These are phyloP conservation scores for Talaromyces sp. DNA, from an alignment of 2,329 filamentous ascomycete genomes.

Conservation along the genomic window DNA sequence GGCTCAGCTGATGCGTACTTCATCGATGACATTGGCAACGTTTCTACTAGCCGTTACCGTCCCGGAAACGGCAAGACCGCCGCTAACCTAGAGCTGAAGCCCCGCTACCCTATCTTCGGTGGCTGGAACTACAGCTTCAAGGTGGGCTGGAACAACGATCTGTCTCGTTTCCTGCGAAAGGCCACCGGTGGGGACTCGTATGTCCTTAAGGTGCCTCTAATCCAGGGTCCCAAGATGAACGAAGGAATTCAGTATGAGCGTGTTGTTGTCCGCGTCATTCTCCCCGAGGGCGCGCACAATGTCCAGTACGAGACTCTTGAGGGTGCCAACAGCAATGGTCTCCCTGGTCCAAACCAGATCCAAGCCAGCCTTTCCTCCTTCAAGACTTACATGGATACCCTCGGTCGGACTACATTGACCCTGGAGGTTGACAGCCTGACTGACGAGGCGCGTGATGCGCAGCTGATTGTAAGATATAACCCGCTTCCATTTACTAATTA, in stretches of 20 bases:
- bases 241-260: slow-evolving; percentile 87
- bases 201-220: slow-evolving; percentile 85
- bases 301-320: slow-evolving; percentile 69
- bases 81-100: slow-evolving; percentile 82
- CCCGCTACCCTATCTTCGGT: slow-evolving; percentile 93
- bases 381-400: slow-evolving; percentile 90
- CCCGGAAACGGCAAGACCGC: slow-evolving; percentile 46
- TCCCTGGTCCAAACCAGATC: slow-evolving; percentile 63
- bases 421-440: slow-evolving; percentile 84
- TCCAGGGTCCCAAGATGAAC: slow-evolving; percentile 83
- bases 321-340: slow-evolving; percentile 64
- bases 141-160: slow-evolving; percentile 90
- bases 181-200: slow-evolving; percentile 66
- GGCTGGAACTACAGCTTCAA: slow-evolving; percentile 98
- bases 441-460: slow-evolving; percentile 83
- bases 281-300: slow-evolving; percentile 84
- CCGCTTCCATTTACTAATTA: slow-evolving; percentile 1
- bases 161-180: slow-evolving; percentile 73
- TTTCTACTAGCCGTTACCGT: slow-evolving; percentile 89
- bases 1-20: slow-evolving; percentile 91
- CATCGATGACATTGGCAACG: slow-evolving; percentile 93
- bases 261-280: slow-evolving; percentile 76
- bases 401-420: slow-evolving; percentile 80
- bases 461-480: slow-evolving; percentile 62
- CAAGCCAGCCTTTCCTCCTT: slow-evolving; percentile 66